Evolutionary conservation across 257 asterid genomes (phyloP).

Genomic region (Linderniella brevidens): DNA sequence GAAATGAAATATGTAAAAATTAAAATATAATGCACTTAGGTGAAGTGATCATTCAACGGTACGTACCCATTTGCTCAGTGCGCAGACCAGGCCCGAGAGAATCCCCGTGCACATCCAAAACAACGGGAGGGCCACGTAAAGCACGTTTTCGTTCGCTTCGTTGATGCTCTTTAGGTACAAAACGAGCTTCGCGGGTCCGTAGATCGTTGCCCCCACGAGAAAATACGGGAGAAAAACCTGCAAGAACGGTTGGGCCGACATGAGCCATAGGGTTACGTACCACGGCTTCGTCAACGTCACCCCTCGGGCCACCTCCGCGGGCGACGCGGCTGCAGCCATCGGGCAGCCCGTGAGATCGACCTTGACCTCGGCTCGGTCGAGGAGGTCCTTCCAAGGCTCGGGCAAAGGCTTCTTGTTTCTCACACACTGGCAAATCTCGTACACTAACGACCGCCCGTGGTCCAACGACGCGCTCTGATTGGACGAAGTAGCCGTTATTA

Average conservation of each 20-base stretch:
- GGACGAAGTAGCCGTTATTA: constrained; percentile 40
- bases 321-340: constrained; percentile 17
- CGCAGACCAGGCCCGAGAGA: constrained; percentile 25
- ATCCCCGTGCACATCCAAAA: constrained; percentile 38
- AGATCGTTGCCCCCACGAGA: constrained; percentile 25
- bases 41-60: too few species aligned
- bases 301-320: constrained; percentile 9
- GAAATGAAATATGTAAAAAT: too few species aligned
- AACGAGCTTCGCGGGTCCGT: constrained; percentile 22
- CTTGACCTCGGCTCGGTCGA: constrained; percentile 34
- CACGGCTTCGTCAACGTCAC: constrained; percentile 43
- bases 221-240: constrained; percentile 44
- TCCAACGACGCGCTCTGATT: constrained; percentile 49
- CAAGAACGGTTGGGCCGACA: constrained; percentile 34
- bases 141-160: constrained; percentile 2
- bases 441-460: constrained; percentile 48
- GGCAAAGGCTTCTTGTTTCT: constrained; percentile 43
- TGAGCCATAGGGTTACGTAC: constrained; percentile 36
- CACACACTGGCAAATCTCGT: constrained; percentile 43
- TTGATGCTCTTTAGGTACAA: constrained; percentile 12
- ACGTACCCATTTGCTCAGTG: constrained; percentile 37
- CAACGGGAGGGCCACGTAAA: constrained; percentile 29
- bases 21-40: too few species aligned
- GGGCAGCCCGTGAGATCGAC: constrained; percentile 43
- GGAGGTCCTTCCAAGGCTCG: constrained; percentile 34